Percentiles rank a stretch among this genome's conserved stretches.
Conservation (phyloP, 192 early-diverging fungal species). For the Coemansia sp. region DNA sequence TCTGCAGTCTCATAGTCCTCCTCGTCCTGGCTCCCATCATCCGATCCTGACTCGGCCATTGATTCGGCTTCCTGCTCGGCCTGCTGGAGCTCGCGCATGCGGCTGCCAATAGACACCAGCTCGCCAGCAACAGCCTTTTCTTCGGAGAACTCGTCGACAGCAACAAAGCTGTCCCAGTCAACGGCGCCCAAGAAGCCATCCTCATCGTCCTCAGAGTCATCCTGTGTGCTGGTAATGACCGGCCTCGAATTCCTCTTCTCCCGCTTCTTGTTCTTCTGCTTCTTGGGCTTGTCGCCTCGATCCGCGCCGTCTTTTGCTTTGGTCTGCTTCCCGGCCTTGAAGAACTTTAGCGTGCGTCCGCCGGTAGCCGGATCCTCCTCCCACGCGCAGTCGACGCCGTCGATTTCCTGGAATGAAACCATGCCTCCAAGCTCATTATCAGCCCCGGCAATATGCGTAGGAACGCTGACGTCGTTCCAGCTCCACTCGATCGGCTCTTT, state of each 20-base stretch:
- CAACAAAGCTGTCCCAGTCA: conserved; percentile 59
- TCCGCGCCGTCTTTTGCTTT: not conserved
- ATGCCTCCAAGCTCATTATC: conserved; percentile 77
- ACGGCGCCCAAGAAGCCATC: conserved; percentile 16
- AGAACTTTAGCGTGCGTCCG: conserved; percentile 70
- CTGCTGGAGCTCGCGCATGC: conserved; percentile 8
- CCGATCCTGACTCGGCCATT: not conserved
- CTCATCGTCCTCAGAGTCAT: conserved; percentile 12
- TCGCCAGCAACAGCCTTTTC: conserved; percentile 47
- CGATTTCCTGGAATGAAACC: conserved; percentile 82
- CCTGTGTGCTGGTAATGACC: not conserved
- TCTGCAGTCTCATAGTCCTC: conserved; percentile 3
- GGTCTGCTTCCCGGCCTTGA: conserved; percentile 8
- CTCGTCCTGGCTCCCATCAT: not conserved
- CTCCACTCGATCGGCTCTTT: conserved; percentile 10
- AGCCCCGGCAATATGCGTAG: conserved; percentile 51
- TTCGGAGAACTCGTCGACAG: conserved; percentile 81
- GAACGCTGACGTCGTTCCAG: conserved; percentile 58
- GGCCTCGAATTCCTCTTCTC: not conserved
- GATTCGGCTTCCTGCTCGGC: conserved; percentile 27
- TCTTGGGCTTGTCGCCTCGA: not conserved
- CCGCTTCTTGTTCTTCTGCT: conserved; percentile 3
- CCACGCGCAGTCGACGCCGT: conserved; percentile 76
- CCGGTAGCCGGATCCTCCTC: conserved; percentile 57
- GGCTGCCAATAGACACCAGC: conserved; percentile 36